These are phyloP conservation scores for Yamadazyma dushanensis DNA, from an alignment of 1,139 yeast genomes.

Conservation along the genomic window DNA sequence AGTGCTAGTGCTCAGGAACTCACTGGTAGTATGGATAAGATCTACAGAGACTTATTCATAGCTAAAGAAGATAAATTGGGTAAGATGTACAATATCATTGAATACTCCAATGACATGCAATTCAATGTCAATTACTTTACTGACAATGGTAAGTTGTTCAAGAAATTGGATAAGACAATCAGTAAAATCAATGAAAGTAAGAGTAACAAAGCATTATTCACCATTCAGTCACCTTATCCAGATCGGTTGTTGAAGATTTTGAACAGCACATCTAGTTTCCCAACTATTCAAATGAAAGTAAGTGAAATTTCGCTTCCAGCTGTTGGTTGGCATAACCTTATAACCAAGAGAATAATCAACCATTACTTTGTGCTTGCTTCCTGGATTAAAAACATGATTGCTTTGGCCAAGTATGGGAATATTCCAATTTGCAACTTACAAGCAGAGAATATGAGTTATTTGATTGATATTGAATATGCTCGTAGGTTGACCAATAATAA, in stretches of 20 bases:
- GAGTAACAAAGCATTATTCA: constrained; percentile 64
- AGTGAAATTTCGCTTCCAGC: constrained; percentile 66
- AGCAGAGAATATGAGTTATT: constrained; percentile 70
- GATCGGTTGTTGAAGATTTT: constrained; percentile 43
- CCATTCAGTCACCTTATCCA: constrained; percentile 72
- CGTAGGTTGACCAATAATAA: constrained; percentile 65
- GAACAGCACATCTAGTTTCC: constrained; percentile 55
- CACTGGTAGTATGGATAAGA: constrained; percentile 50
- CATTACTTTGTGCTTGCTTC: constrained; percentile 74
- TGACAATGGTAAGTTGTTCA: constrained; percentile 51
- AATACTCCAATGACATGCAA: constrained; percentile 49
- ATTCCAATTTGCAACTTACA: constrained; percentile 86
- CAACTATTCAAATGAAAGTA: constrained; percentile 61
- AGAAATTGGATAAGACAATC: constrained; percentile 54
- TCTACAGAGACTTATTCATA: constrained; percentile 54
- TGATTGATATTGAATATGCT: constrained; percentile 87
- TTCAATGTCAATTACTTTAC: constrained; percentile 54
- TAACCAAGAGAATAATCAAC: constrained; percentile 66
- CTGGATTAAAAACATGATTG: constrained; percentile 69
- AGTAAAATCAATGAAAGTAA: constrained; percentile 64
- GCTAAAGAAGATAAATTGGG: constrained; percentile 48
- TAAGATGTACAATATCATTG: constrained; percentile 44
- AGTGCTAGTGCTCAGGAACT: constrained; percentile 67
- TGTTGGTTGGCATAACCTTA: constrained; percentile 79
- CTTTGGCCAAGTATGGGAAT: constrained; percentile 69